Evolutionary conservation across 1,284 basidiomycete genomes (phyloP), one percentile per base, ranked within the genome.

Genomic region (Macrocystidia cucumis): DNA sequence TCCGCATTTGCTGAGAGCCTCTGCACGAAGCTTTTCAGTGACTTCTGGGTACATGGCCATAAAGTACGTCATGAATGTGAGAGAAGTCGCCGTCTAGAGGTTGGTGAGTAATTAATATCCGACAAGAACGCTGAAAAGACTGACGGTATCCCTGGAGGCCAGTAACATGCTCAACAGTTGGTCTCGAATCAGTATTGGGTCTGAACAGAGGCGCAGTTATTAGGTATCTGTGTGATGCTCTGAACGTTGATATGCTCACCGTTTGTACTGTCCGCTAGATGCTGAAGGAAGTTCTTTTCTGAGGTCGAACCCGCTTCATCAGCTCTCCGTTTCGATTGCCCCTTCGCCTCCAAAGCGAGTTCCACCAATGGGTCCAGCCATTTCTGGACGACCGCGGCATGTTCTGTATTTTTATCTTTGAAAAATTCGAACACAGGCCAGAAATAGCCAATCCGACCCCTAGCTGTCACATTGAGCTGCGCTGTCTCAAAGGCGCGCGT

Each of bases 161-260:
- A 86, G 59, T 5, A 87, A 58, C 51, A 87, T 74, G 48, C 73
- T 86, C n/a, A 87, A 57, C 5, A 84, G 54, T 44, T 85, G 79
- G 49, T 84, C 78, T 19, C 77, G 72, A 41, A 85, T 80, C 25
- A 76, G 50, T 9, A 66, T 55, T 11, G 59, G 57, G 46, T 78
- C 74, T 81, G 39, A 25, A 36, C 17, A 13, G n/a, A 5, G 14
- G 30, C 11, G n/a, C n/a, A 13, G 18, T 23, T 17, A 29, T 13
- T 12, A 23, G 7, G 29, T 9, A 19, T 11, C 32, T 13, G 9
- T 17, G 20, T 12, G 12, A 34, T 26, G 17, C n/a, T n/a, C n/a
- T n/a, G 37, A 28, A n/a, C 26, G 43, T 21, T 17, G 14, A 52
- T 56, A n/a, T n/a, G n/a, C n/a, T 30, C 43, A 77, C 80, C 77